Percentiles rank a stretch among this genome's conserved stretches.
Conservation (phyloP, 345 rosid genomes). For the Brassica nigra region DNA sequence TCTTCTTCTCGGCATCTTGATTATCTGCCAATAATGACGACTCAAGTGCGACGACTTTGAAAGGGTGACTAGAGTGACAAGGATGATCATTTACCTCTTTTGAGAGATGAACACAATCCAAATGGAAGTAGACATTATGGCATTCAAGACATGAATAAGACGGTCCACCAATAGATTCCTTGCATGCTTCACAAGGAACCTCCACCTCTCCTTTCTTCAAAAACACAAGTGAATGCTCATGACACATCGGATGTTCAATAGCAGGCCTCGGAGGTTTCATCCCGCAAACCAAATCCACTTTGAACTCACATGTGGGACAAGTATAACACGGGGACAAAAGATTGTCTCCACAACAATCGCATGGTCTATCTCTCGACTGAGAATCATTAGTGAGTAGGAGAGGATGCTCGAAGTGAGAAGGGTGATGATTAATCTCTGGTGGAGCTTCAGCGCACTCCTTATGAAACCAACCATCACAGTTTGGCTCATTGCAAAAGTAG, state of each 20-base stretch:
- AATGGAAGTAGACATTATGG: background rate
- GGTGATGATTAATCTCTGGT: constrained; percentile 3
- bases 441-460: background rate
- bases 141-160: constrained; percentile 8
- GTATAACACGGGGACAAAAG: background rate
- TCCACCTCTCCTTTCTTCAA: background rate
- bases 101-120: background rate
- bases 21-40: too few species aligned
- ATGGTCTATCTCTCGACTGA: background rate
- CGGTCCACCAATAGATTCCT: background rate
- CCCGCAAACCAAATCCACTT: background rate
- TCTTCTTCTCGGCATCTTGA: background rate
- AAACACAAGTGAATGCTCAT: background rate
- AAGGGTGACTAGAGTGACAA: constrained; percentile 7
- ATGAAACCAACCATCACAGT: background rate
- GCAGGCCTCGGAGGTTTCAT: background rate
- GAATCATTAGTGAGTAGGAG: background rate
- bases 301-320: background rate
- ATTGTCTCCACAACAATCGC: background rate
- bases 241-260: background rate
- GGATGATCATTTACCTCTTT: background rate
- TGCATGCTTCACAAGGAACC: background rate
- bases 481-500: background rate
- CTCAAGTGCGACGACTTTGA: background rate
- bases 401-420: background rate